These are phyloP conservation scores for Gossypioides kirkii DNA, from an alignment of 345 rosid genomes.

Conservation along the genomic window DNA sequence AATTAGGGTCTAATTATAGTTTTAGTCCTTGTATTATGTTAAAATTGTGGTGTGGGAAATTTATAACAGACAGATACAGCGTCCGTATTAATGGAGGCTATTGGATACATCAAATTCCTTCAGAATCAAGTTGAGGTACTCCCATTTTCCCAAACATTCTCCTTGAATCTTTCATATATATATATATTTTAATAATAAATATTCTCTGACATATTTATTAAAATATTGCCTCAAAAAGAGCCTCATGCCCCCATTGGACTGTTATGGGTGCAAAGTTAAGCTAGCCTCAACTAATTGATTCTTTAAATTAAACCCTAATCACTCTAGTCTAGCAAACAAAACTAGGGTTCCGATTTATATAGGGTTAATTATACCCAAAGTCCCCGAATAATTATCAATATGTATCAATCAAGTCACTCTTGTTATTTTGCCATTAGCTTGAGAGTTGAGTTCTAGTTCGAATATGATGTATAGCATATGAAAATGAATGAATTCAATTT, in stretches of 20 bases:
- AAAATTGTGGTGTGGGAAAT: slow-evolving; percentile 12
- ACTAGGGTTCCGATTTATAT: not conserved
- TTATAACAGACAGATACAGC: slow-evolving; percentile 92
- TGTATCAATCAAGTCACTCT: too few relatives aligned
- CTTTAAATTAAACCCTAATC: not conserved
- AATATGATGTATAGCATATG: too few relatives aligned
- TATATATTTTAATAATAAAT: too few relatives aligned
- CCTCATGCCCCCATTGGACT: not conserved
- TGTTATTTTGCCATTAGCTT: too few relatives aligned
- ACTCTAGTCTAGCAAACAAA: not conserved
- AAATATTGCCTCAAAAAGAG: not conserved
- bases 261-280: not conserved
- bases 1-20: not conserved
- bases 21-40: not conserved
- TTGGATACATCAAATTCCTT: slow-evolving; percentile 89
- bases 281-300: slow-evolving; percentile 1
- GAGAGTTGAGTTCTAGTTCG: too few relatives aligned
- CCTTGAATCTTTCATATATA: too few relatives aligned
- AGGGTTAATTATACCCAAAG: too few relatives aligned
- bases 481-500: too few relatives aligned
- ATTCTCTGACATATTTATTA: not conserved
- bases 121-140: slow-evolving; percentile 90
- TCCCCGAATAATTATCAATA: too few relatives aligned
- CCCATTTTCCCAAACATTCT: not conserved
- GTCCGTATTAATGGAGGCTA: slow-evolving; percentile 93